Base-by-base conservation (phyloP, 768 basidiomycete genomes). In the Mycena maculata region DNA sequence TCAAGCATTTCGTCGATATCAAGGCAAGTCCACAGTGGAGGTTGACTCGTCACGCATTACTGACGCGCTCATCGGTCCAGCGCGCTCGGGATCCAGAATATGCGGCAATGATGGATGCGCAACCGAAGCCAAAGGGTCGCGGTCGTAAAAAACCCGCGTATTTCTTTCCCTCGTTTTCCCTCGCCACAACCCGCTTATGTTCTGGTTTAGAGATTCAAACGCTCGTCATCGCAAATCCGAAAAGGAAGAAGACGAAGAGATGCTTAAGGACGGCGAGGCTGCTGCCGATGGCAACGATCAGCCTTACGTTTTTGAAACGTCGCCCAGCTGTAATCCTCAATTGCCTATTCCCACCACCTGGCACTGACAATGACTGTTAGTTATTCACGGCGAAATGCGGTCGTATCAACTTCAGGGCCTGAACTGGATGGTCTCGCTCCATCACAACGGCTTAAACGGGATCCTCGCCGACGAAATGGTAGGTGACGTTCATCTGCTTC, bases 381-480 rank as follows among this genome's bases (percentile, higher is more conserved):
- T 90, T 76, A 94, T 99, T 75, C 85, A 92, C 50, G 97, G 97
- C 2, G 80, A 80, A 53, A 98, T 99, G 96, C 86, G 98, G 25
- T 86, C 90, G 25, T 99, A 99, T 76, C 98, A 99, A 77, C 81
- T 99, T 2, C 96, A 98, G 74, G 98, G 98, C 28, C 79, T 98
- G 45, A 97, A 97, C 76, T 98, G 97, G 96, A 92, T 99, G 95
- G 90, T 96, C 4, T 93, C 95, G 0, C 82, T 99, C 3, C 92
- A 99, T 73, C 95, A 98, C 75, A 98, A 99, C 72, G 96, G 96
- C 47, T 84, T 99, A 67, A 98, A 98, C 67, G 96, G 97, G 53
- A 99, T 99, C 63, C 88, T 99, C 10, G 96, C 97, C 0, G 97
- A 99, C 72, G 97, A 99, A 80, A 99, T 98, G 97, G 86, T 89